phyloP scores from a whole-genome alignment of 768 basidiomycete genomes.

The Fomitopsis serialis region DNA sequence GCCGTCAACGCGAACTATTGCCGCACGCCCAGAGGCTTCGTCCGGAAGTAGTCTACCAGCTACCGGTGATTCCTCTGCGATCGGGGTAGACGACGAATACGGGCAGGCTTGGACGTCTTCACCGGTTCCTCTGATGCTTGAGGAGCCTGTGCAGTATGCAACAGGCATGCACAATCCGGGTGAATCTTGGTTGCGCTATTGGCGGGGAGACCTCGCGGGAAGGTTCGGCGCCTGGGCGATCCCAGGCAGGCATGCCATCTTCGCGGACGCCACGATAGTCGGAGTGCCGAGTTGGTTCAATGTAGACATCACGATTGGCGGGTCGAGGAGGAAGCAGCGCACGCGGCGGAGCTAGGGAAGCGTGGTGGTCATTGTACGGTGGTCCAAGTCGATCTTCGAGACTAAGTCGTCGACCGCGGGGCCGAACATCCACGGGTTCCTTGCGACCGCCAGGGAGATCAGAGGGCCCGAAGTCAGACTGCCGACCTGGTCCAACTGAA shows the following conservation, averaged over 20 bases:
- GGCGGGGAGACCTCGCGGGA: not conserved
- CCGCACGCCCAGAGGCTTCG: too few relatives aligned
- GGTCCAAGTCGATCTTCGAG: constrained; percentile 2
- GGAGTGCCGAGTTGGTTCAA: not conserved
- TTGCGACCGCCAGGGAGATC: not conserved
- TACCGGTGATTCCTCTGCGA: not conserved
- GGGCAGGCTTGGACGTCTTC: not conserved
- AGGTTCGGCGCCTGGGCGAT: not conserved
- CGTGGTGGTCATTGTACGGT: not conserved
- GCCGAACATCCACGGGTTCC: constrained; percentile 1
- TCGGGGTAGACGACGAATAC: constrained; percentile 4
- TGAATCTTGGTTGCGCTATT: constrained; percentile 6
- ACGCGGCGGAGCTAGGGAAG: not conserved
- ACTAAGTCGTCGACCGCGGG: not conserved
- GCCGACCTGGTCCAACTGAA: not conserved
- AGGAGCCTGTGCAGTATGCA: not conserved
- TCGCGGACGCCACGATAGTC: not conserved
- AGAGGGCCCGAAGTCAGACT: not conserved
- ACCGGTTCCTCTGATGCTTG: not conserved
- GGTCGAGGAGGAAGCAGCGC: not conserved
- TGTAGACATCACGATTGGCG: not conserved
- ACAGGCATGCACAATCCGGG: constrained; percentile 12
- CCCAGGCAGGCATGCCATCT: not conserved
- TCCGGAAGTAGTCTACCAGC: not conserved
- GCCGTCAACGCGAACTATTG: constrained; percentile 4